Evolutionary conservation across 208 protist genomes (phyloP), one percentile per base, ranked within the genome.

Genomic region (Tritrichomonas foetus): DNA sequence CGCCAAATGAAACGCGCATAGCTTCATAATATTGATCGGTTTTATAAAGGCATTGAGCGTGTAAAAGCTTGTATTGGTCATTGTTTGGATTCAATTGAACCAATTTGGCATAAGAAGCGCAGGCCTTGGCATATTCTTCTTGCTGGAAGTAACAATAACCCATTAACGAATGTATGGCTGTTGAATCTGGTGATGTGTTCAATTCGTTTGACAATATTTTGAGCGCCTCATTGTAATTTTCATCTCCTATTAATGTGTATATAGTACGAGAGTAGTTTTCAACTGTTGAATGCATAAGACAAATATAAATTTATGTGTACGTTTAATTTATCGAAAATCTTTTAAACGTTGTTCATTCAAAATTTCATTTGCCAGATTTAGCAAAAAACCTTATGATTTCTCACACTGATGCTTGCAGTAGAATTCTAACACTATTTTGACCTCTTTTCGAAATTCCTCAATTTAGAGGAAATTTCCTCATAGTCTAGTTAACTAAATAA

Each of bases 11-110:
- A 39, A 66, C 82, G 25, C 82, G 44, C 36, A 50, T 50, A 1
- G 82, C 82, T 93, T 93, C 82, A 66, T 95, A 94, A 95, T 98
- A 98, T 5, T 96, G 96, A 25, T 97, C 97, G 0, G 97, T 97
- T 96, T 98, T 98, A 96, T 98, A 99, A 8, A 99, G 96, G 1
- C 97, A 96, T 95, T 99, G 98, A 11, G 97, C 98, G 95, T 98
- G 97, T 94, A 98, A 98, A 14, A 99, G 95, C 49, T 97, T 97
- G 95, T 99, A 99, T 95, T 98, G 96, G 80, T 98, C 97, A 22
- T 98, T 97, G 64, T 96, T 95, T 16, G 98, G 98, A 96, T 97
- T 98, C n/a, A 97, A 93, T 94, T 93, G 55, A 22, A 93, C 66
- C 13, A 95, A 39, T 80, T 95, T 66, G 25, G 75, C 94, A 47